A percentile compares a stretch with the other conserved stretches of the same genome.
These are phyloP conservation scores for Yarrowia sp. DNA, from an alignment of 805 yeast species.

Conservation along the genomic window DNA sequence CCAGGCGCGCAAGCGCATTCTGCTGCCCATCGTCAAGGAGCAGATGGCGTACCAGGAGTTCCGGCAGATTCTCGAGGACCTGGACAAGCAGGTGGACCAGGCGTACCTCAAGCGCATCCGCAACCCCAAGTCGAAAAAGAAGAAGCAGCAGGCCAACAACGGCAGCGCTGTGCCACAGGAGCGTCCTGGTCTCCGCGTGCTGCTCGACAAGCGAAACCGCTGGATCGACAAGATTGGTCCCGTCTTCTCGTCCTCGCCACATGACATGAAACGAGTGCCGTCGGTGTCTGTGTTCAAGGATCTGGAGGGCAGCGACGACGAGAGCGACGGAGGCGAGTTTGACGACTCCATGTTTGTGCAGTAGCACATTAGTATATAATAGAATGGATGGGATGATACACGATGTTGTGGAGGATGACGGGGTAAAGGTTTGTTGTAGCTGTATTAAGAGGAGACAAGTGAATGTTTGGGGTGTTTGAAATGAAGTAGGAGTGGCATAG, in stretches of 20 bases:
- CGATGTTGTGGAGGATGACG: too few relatives aligned
- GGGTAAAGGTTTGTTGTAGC: too few relatives aligned
- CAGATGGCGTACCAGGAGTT: slow-evolving; percentile 96
- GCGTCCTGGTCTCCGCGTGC: slow-evolving; percentile 66
- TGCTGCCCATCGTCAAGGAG: slow-evolving; percentile 75
- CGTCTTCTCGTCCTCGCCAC: slow-evolving; percentile 60
- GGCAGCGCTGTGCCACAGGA: slow-evolving; percentile 25
- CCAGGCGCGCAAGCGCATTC: slow-evolving; percentile 58
- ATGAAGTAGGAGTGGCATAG: too few relatives aligned
- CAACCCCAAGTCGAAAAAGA: slow-evolving; percentile 66
- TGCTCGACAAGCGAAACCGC: slow-evolving; percentile 78
- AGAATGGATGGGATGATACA: background rate
- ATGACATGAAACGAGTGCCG: slow-evolving; percentile 77
- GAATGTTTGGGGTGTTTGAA: too few relatives aligned
- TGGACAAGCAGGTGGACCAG: slow-evolving; percentile 96
- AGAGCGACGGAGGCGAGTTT: slow-evolving; percentile 42
- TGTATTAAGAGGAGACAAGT: too few relatives aligned
- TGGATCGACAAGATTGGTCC: slow-evolving; percentile 93
- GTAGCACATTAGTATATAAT: background rate
- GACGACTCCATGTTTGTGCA: slow-evolving; percentile 24
- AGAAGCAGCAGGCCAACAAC: slow-evolving; percentile 40
- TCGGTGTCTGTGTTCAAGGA: slow-evolving; percentile 55
- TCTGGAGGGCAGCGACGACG: slow-evolving; percentile 46
- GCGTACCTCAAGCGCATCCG: slow-evolving; percentile 81
- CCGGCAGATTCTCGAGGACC: slow-evolving; percentile 81